A percentile compares a stretch with the other conserved stretches of the same genome.
Conservation (phyloP, 768 basidiomycete species). For the Chiua virens region DNA sequence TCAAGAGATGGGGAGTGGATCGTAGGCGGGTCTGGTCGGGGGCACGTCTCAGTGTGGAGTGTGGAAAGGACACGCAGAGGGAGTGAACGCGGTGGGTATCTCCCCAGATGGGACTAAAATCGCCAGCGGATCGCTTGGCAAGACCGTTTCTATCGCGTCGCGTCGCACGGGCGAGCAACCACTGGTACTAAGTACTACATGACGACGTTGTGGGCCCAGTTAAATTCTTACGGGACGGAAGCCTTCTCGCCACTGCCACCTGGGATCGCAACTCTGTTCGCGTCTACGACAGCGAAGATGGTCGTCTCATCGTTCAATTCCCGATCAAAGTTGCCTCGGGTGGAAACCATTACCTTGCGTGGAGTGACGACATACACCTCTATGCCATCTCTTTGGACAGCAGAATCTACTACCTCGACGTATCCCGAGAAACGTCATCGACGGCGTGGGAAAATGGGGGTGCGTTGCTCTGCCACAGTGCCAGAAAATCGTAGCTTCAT, state of each 20-base stretch:
- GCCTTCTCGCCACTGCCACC: not conserved
- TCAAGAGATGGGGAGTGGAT: slow-evolving; percentile 9
- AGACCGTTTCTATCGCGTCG: not conserved
- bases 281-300: not conserved
- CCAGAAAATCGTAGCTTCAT: not conserved
- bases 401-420: not conserved
- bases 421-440: not conserved
- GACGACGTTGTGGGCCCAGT: not conserved
- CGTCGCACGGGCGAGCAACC: not conserved
- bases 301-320: not conserved
- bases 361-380: not conserved
- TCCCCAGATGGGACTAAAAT: not conserved
- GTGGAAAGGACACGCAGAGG: not conserved
- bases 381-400: not conserved
- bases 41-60: slow-evolving; percentile 4
- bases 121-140: not conserved
- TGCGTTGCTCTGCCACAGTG: not conserved
- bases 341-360: not conserved
- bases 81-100: not conserved
- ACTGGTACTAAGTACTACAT: not conserved
- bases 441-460: not conserved
- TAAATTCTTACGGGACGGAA: not conserved
- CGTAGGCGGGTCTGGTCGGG: not conserved
- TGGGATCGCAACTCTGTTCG: not conserved
- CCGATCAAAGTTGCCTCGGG: not conserved